Percentiles rank a stretch among this genome's conserved stretches.
Conservation (phyloP, 1,139 yeast genomes). For the Hansenula lynferdii region DNA sequence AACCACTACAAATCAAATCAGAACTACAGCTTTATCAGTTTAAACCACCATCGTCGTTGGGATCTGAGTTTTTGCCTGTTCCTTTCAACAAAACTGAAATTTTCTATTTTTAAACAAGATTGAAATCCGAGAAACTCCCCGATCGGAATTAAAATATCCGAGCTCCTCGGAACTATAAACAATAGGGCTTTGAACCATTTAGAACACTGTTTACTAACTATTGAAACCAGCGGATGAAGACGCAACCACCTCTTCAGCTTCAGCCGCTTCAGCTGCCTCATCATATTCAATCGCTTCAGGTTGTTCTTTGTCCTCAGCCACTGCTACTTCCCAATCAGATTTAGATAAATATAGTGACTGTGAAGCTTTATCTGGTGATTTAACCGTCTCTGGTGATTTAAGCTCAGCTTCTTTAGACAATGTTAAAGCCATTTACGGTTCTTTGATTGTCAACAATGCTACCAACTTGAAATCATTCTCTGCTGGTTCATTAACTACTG, state of each 20-base stretch:
- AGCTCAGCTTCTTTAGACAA: conserved; percentile 54
- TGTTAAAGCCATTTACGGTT: conserved; percentile 72
- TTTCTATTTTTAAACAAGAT: neutral
- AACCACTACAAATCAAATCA: too few relatives aligned
- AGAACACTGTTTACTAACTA: conserved; percentile 15
- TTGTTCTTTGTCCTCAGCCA: conserved; percentile 43
- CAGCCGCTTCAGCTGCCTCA: conserved; percentile 26
- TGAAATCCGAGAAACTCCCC: neutral
- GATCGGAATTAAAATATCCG: neutral
- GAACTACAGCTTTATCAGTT: too few relatives aligned
- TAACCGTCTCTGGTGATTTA: conserved; percentile 60
- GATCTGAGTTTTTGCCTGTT: too few relatives aligned
- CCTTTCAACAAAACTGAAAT: too few relatives aligned
- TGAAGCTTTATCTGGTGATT: conserved; percentile 75
- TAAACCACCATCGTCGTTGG: too few relatives aligned
- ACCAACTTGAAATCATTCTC: conserved; percentile 55
- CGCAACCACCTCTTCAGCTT: conserved; percentile 17
- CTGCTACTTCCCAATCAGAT: conserved; percentile 75
- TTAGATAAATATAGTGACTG: conserved; percentile 72
- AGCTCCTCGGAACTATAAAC: neutral
- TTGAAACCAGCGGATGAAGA: conserved; percentile 2
- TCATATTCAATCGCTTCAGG: conserved; percentile 29
- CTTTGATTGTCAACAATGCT: conserved; percentile 61
- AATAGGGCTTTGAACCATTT: neutral
- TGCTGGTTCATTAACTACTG: conserved; percentile 75